phyloP scores from a whole-genome alignment of 352 stramenopile genomes.

The Globisporangium viniferum region DNA sequence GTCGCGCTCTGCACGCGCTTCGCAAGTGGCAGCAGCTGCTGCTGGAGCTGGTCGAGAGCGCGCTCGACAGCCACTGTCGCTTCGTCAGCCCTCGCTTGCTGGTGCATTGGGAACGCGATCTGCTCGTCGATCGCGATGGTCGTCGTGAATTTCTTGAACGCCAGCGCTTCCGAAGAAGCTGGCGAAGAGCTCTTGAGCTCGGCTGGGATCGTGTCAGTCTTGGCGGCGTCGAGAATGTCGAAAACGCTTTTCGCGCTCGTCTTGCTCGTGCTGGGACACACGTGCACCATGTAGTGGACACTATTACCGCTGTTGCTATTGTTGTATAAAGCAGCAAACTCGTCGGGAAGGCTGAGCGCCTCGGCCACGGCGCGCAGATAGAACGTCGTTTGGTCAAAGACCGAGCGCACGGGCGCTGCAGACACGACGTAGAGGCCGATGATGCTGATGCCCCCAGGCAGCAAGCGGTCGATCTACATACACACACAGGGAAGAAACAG shows the following conservation, averaged over 20 bases:
- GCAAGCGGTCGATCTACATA: conserved; percentile 41
- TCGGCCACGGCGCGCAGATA: conserved; percentile 55
- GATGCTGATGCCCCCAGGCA: conserved; percentile 54
- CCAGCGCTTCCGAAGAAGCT: conserved; percentile 14
- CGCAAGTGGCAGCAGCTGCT: conserved; percentile 46
- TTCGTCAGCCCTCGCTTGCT: not conserved
- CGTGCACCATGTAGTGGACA: conserved; percentile 46
- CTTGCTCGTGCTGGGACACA: conserved; percentile 23
- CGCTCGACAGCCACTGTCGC: conserved; percentile 26
- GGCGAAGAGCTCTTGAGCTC: conserved; percentile 24
- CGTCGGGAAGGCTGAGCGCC: conserved; percentile 21
- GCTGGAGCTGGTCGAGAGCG: conserved; percentile 39
- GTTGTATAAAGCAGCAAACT: conserved; percentile 10
- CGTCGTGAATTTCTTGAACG: conserved; percentile 34
- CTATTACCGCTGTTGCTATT: not conserved
- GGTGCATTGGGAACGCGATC: conserved; percentile 20
- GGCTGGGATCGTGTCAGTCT: conserved; percentile 19
- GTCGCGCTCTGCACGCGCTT: conserved; percentile 34
- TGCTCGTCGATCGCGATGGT: conserved; percentile 45
- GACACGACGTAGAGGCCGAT: conserved; percentile 62
- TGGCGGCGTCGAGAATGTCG: conserved; percentile 39
- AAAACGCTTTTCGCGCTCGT: conserved; percentile 18
- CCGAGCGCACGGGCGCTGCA: conserved; percentile 16
- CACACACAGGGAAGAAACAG: not conserved
- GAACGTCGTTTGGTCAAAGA: conserved; percentile 34